Evolutionary conservation across 2,329 filamentous ascomycete genomes (phyloP).

Genomic region (Blastomyces emzantsi): DNA sequence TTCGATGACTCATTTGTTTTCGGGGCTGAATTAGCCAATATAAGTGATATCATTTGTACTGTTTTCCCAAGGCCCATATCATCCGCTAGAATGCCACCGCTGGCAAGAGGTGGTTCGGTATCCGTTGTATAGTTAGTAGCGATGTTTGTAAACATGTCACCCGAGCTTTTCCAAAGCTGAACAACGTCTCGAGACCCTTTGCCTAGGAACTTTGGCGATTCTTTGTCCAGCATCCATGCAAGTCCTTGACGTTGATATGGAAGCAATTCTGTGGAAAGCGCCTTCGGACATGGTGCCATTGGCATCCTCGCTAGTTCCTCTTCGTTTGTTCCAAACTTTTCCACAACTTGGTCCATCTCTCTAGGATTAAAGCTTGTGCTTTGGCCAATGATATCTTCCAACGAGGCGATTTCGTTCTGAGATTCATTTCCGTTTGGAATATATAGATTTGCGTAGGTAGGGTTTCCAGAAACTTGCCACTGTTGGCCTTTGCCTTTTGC

Average conservation of each 20-base stretch:
- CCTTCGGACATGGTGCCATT: conserved; percentile 57
- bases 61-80: conserved; percentile 94
- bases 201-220: conserved; percentile 57
- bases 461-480: conserved; percentile 21
- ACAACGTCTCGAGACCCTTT: conserved; percentile 52
- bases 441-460: conserved; percentile 31
- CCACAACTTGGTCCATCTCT: conserved; percentile 54
- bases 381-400: conserved; percentile 56
- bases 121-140: conserved; percentile 60
- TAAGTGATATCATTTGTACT: conserved; percentile 71
- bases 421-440: conserved; percentile 21
- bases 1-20: conserved; percentile 42
- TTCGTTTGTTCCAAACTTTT: conserved; percentile 64
- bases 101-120: conserved; percentile 54
- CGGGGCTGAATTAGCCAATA: conserved; percentile 48
- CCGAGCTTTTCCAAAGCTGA: conserved; percentile 64
- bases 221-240: conserved; percentile 70
- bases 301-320: conserved; percentile 61
- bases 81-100: conserved; percentile 77
- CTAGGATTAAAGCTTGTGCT: conserved; percentile 62
- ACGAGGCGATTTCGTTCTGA: conserved; percentile 30
- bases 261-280: conserved; percentile 58
- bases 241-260: conserved; percentile 74
- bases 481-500: conserved; percentile 21
- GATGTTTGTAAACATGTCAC: conserved; percentile 52